Conservation (phyloP, 2,329 filamentous ascomycete species). For the Trichophyton benhamiae region DNA sequence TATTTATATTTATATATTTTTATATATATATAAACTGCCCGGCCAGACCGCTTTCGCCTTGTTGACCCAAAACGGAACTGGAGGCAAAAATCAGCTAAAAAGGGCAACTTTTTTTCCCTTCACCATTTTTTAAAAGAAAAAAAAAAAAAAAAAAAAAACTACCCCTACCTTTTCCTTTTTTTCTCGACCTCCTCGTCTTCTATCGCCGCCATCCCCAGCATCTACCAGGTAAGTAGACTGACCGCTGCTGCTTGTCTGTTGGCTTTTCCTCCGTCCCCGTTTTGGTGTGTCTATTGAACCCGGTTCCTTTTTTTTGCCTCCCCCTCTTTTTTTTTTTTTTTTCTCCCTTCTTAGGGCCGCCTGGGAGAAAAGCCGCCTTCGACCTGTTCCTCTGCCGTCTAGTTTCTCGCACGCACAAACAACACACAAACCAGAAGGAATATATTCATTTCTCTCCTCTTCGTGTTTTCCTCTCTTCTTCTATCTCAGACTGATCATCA, state of each 20-base stretch:
- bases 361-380: neutral
- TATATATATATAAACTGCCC: neutral
- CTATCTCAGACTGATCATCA: neutral
- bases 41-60: neutral
- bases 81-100: neutral
- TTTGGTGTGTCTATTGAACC: neutral
- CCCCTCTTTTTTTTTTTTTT: conserved; percentile 4
- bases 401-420: neutral
- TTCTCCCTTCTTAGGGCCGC: neutral
- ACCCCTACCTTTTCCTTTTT: neutral
- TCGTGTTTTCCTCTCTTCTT: neutral
- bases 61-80: too few species aligned
- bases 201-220: neutral
- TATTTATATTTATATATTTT: neutral
- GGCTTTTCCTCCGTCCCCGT: neutral
- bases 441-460: neutral
- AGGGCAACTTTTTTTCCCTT: neutral
- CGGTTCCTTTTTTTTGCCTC: conserved; percentile 5
- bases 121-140: neutral
- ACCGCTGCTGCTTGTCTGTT: neutral
- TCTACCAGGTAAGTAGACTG: neutral
- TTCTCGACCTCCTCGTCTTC: neutral
- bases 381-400: neutral
- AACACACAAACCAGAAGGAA: neutral
- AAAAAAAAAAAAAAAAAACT: neutral